These are phyloP conservation scores for Colletotrichum sp. DNA, from an alignment of 2,329 filamentous ascomycete species.

Conservation along the genomic window DNA sequence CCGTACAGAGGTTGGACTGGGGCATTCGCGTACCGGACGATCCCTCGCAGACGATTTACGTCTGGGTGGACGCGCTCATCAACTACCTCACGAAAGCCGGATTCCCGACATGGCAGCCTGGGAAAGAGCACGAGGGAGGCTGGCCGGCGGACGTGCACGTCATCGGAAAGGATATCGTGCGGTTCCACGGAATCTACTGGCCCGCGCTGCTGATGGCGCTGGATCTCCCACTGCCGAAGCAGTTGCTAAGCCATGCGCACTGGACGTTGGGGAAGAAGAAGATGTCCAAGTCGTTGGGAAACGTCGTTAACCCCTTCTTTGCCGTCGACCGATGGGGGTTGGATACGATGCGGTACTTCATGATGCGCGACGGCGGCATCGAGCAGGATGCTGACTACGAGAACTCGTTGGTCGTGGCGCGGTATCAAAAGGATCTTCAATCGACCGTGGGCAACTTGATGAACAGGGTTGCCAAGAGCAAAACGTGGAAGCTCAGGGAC, in stretches of 20 bases:
- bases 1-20: conserved; percentile 79
- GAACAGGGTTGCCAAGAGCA: conserved; percentile 70
- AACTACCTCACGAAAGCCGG: conserved; percentile 92
- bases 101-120: conserved; percentile 77
- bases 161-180: conserved; percentile 94
- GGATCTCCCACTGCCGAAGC: conserved; percentile 76
- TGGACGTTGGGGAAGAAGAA: conserved; percentile 93
- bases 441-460: conserved; percentile 81
- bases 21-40: conserved; percentile 90
- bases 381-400: conserved; percentile 82
- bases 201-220: conserved; percentile 93
- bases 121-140: conserved; percentile 63
- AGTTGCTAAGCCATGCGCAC: conserved; percentile 87
- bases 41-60: conserved; percentile 88
- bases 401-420: conserved; percentile 74
- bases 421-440: conserved; percentile 82
- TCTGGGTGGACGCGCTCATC: conserved; percentile 95
- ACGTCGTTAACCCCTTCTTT: conserved; percentile 93
- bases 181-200: conserved; percentile 98
- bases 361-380: conserved; percentile 81
- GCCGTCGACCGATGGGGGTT: conserved; percentile 88
- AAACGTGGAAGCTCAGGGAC: conserved; percentile 70
- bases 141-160: conserved; percentile 95
- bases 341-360: conserved; percentile 88
- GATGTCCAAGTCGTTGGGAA: conserved; percentile 96